Conservation (phyloP, 2,329 filamentous ascomycete genomes). For the Capronia coronata region DNA sequence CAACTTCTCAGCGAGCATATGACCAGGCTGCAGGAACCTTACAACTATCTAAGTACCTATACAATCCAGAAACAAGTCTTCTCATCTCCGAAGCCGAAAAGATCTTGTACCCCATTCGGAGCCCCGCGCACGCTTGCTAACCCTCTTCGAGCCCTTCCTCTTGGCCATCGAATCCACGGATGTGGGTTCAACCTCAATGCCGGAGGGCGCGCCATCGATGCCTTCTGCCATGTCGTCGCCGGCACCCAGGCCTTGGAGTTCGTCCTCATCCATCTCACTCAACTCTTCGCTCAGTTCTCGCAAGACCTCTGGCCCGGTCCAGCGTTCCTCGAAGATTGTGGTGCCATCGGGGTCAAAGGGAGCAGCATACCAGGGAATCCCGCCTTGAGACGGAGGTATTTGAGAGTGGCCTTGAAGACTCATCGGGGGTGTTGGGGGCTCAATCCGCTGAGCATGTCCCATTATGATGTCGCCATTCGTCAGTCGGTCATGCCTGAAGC, state of each 20-base stretch:
- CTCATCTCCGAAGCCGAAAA: conserved; percentile 17
- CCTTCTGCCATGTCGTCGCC: conserved; percentile 39
- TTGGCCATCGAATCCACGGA: conserved; percentile 5
- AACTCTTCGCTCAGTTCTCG: conserved; percentile 75
- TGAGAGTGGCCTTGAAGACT: conserved; percentile 40
- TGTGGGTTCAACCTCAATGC: neutral
- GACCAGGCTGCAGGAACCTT: too few species aligned
- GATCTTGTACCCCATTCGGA: conserved; percentile 19
- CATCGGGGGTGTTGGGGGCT: conserved; percentile 38
- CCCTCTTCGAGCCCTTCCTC: conserved; percentile 9
- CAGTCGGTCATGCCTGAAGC: conserved; percentile 29
- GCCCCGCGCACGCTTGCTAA: conserved; percentile 7
- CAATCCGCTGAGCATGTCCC: conserved; percentile 38
- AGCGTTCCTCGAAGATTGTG: conserved; percentile 68
- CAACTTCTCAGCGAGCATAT: neutral
- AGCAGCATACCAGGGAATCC: conserved; percentile 81
- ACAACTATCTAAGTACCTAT: conserved; percentile 4
- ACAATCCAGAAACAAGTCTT: conserved; percentile 5
- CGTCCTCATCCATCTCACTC: conserved; percentile 86
- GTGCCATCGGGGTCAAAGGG: conserved; percentile 74
- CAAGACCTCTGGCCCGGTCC: conserved; percentile 65
- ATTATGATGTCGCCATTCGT: conserved; percentile 35
- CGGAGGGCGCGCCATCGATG: neutral
- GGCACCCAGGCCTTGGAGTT: conserved; percentile 62
- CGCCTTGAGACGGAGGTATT: conserved; percentile 59